Base-by-base conservation (phyloP, 345 rosid genomes). In the Leavenworthia alabamica region DNA sequence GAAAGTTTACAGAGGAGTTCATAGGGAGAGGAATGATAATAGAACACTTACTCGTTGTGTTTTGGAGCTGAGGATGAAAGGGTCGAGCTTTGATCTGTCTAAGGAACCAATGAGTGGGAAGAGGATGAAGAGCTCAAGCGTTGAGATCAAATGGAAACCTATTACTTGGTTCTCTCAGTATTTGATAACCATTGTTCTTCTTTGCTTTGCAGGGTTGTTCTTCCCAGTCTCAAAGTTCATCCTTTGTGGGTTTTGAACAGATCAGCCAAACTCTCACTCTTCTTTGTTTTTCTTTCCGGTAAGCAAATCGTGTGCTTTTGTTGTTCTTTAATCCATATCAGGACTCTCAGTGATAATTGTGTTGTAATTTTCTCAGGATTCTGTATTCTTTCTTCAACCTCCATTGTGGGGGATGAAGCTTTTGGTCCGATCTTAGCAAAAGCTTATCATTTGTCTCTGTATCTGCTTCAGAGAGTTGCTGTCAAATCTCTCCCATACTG, bases 111-210 rank as follows among this genome's bases (percentile, higher is more conserved):
- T 64, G 59, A 70, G 64, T 33, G 89, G 95, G 65, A 87, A 73
- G 79, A 86, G 86, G 70, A 82, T 90, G 85, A 90, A 86, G 82
- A 94, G 99, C 47, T 88, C 97, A 1, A 88, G 97, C 51, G 97
- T 94, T 28, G 95, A 89, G 80, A 86, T 94, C 72, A 86, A 90
- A 46, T 90, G 97, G 97, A 89, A 84, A 70, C 97, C 90, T 27
- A 45, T 90, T 28, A 82, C 85, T 70, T 90, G 92, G 90, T 80
- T 83, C 61, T 79, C 86, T 20, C 92, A 83, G 72, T 73, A 90
- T 67, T 49, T 79, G 56, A 62, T 88, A 22, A 77, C 87, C 2
- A 45, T 90, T 49, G 61, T 74, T 64, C 87, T 94, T 64, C 79
- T 90, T 70, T 79, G 89, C 68, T 75, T 84, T 66, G 62, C 92